A percentile compares a stretch with the other conserved stretches of the same genome.
Conservation (phyloP, 1,139 yeast species). For the Saccharomycopsis hybrid region DNA sequence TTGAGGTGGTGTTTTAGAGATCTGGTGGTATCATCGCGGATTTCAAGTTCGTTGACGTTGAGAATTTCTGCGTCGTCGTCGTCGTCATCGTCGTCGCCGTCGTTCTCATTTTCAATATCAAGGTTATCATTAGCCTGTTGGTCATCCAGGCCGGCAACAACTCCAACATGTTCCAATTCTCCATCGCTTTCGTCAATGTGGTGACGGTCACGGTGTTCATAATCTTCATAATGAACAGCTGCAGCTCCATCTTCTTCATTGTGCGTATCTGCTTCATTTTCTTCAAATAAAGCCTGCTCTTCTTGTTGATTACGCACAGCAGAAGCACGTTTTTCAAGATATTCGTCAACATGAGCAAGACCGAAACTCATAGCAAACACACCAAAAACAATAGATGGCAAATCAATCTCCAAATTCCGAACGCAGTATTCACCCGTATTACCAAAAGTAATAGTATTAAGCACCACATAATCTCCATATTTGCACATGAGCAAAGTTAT, state of each 20-base stretch:
- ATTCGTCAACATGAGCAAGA: slow-evolving; percentile 1
- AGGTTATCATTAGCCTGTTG: neutral
- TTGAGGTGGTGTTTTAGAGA: no score
- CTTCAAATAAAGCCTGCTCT: no score
- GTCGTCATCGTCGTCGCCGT: slow-evolving; percentile 1
- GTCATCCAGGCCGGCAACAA: neutral
- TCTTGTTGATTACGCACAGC: no score
- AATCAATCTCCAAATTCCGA: neutral
- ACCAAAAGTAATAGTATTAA: neutral
- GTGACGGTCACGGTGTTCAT: neutral
- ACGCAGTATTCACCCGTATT: slow-evolving; percentile 3
- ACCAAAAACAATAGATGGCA: slow-evolving; percentile 7
- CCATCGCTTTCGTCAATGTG: neutral
- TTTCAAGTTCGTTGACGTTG: neutral
- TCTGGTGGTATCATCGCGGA: no score
- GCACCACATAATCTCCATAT: no score
- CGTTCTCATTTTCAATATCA: slow-evolving; percentile 7
- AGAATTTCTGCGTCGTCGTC: neutral
- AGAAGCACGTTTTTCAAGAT: neutral
- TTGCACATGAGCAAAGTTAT: slow-evolving; percentile 1
- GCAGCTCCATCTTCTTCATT: neutral
- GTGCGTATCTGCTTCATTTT: no score
- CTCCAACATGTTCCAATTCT: neutral
- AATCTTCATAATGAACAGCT: neutral
- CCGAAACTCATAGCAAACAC: neutral